A percentile compares a stretch with the other conserved stretches of the same genome.
Evolutionary conservation across 2,329 filamentous ascomycete species (phyloP).

Genomic region (Aureobasidium musti): DNA sequence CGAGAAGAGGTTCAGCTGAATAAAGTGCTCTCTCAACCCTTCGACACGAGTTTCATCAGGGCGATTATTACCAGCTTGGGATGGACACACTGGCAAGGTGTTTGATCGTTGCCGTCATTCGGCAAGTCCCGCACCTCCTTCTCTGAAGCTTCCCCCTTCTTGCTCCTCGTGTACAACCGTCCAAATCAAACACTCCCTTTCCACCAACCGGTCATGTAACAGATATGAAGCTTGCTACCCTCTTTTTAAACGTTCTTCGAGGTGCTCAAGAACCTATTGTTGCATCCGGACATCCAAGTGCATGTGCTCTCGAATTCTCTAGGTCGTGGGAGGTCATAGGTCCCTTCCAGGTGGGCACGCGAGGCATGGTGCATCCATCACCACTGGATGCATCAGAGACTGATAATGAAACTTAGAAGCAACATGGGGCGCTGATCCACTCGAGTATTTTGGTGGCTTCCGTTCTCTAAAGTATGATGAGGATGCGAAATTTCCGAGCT

Average conservation of each 20-base stretch:
- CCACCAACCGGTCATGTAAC: slow-evolving; percentile 4
- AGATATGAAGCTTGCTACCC: slow-evolving; percentile 8
- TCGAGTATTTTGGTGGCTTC: slow-evolving; percentile 58
- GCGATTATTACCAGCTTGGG: background rate
- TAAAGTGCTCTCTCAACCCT: background rate
- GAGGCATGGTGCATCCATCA: slow-evolving; percentile 49
- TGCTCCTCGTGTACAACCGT: background rate
- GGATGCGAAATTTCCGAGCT: slow-evolving; percentile 51
- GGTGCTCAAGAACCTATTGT: background rate
- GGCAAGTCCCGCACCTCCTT: slow-evolving; percentile 4
- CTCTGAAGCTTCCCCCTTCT: slow-evolving; percentile 1
- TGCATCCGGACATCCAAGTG: background rate
- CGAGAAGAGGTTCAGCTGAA: background rate
- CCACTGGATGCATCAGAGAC: slow-evolving; percentile 11
- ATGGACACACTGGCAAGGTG: slow-evolving; percentile 1
- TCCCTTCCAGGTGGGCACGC: slow-evolving; percentile 60
- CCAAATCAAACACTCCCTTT: slow-evolving; percentile 6
- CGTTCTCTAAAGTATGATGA: slow-evolving; percentile 48
- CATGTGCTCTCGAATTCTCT: slow-evolving; percentile 38
- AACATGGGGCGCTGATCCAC: slow-evolving; percentile 60
- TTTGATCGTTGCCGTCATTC: slow-evolving; percentile 25
- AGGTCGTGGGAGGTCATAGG: slow-evolving; percentile 56
- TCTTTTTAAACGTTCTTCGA: background rate
- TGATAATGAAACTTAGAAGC: slow-evolving; percentile 49
- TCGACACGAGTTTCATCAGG: slow-evolving; percentile 12